Evolutionary conservation across 305 asterid species (phyloP).

Genomic region (Fraxinus xanthoxyloides): DNA sequence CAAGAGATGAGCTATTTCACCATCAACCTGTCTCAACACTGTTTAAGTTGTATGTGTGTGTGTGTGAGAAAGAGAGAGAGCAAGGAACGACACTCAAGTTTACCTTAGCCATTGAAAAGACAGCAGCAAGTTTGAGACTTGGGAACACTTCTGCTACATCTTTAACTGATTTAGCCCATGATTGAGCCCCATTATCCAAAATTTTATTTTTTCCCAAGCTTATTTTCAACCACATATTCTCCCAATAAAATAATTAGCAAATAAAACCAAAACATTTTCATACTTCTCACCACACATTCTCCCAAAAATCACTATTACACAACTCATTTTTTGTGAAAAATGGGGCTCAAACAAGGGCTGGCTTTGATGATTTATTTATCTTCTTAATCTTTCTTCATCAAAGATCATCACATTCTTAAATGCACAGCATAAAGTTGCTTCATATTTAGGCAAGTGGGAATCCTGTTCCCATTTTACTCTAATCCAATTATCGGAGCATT

Average conservation of each 20-base stretch:
- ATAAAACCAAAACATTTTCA: no score
- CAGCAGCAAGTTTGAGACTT: background rate
- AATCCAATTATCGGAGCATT: background rate
- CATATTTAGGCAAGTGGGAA: background rate
- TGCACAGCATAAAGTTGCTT: background rate
- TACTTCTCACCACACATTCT: no score
- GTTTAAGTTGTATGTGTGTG: background rate
- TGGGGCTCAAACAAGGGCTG: no score
- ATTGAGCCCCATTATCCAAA: no score
- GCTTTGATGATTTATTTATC: background rate
- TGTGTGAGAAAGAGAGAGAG: background rate
- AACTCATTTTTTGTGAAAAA: no score
- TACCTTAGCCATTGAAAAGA: background rate
- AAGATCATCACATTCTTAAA: conserved; percentile 7
- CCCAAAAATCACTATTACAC: no score
- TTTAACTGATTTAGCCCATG: background rate
- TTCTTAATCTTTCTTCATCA: background rate
- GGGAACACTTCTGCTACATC: background rate
- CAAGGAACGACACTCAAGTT: background rate
- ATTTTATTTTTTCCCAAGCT: no score
- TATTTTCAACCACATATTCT: no score
- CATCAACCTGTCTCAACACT: background rate
- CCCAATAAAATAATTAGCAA: no score
- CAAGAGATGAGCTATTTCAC: background rate
- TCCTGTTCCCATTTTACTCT: background rate